Evolutionary conservation across 805 yeast genomes (phyloP).

Genomic region (Schwanniomyces yamadae): DNA sequence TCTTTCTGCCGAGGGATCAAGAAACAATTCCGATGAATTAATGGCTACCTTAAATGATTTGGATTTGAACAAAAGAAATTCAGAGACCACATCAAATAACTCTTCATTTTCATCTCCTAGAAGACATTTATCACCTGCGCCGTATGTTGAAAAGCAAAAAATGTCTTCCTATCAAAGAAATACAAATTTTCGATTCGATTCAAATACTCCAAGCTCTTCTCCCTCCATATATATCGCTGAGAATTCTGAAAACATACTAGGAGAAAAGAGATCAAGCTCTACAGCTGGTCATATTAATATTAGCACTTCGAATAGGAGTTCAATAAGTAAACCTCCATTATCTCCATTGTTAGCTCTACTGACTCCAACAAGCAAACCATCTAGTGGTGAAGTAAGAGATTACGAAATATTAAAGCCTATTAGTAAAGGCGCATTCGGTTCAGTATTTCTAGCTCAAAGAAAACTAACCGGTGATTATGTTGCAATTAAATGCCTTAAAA

Average conservation of each 20-base stretch:
- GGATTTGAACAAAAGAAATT: slow-evolving; percentile 21
- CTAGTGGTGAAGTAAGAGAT: slow-evolving; percentile 65
- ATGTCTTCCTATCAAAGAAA: slow-evolving; percentile 64
- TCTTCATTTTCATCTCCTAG: slow-evolving; percentile 50
- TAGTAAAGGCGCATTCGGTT: slow-evolving; percentile 96
- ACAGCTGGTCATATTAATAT: slow-evolving; percentile 10
- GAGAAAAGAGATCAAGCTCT: slow-evolving; percentile 19
- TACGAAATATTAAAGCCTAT: slow-evolving; percentile 91
- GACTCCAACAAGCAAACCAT: slow-evolving; percentile 51
- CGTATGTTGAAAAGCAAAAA: slow-evolving; percentile 46
- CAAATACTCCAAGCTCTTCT: slow-evolving; percentile 48
- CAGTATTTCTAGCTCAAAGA: slow-evolving; percentile 83
- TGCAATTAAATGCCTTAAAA: slow-evolving; percentile 88
- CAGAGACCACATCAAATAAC: slow-evolving; percentile 18
- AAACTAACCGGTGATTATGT: slow-evolving; percentile 89
- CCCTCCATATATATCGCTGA: slow-evolving; percentile 15
- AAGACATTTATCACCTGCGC: slow-evolving; percentile 56
- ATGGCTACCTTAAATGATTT: slow-evolving; percentile 27
- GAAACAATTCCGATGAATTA: slow-evolving; percentile 20
- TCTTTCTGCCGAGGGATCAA: slow-evolving; percentile 7
- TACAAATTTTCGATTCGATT: slow-evolving; percentile 18
- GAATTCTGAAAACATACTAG: slow-evolving; percentile 4
- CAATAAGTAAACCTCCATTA: slow-evolving; percentile 55
- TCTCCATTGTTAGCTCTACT: slow-evolving; percentile 78
- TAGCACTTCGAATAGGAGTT: slow-evolving; percentile 9